Evolutionary conservation across 306 rosid species (phyloP).

Genomic region (Cyamopsis tetragonoloba): DNA sequence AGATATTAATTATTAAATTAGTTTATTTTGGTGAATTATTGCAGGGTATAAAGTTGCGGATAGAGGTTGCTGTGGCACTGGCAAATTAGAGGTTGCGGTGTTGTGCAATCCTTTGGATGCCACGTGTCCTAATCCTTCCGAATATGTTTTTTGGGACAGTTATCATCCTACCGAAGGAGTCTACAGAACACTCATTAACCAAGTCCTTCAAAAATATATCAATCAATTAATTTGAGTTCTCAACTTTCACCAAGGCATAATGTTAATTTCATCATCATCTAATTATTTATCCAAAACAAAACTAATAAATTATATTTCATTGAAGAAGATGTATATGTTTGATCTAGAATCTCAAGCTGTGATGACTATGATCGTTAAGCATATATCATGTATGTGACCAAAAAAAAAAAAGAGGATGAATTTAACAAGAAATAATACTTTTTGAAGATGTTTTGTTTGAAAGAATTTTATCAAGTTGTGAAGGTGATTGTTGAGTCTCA

Average conservation of each 20-base stretch:
- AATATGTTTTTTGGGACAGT: conserved; percentile 70
- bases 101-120: conserved; percentile 41
- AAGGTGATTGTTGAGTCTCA: no score
- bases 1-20: no score
- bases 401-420: no score
- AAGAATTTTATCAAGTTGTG: no score
- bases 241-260: background rate
- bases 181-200: conserved; percentile 30
- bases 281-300: no score
- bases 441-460: no score
- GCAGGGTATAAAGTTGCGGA: conserved; percentile 48
- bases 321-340: background rate
- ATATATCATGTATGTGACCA: no score
- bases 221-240: background rate
- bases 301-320: background rate
- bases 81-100: conserved; percentile 52
- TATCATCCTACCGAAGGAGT: conserved; percentile 67
- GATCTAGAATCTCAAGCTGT: background rate
- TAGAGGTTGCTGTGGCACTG: conserved; percentile 77
- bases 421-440: no score
- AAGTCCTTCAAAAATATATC: conserved; percentile 11
- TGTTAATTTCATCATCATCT: no score
- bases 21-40: background rate
- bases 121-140: conserved; percentile 32
- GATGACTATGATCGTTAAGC: no score